Conservation (phyloP, 305 asterid species). For the Nicotiana rustica region DNA sequence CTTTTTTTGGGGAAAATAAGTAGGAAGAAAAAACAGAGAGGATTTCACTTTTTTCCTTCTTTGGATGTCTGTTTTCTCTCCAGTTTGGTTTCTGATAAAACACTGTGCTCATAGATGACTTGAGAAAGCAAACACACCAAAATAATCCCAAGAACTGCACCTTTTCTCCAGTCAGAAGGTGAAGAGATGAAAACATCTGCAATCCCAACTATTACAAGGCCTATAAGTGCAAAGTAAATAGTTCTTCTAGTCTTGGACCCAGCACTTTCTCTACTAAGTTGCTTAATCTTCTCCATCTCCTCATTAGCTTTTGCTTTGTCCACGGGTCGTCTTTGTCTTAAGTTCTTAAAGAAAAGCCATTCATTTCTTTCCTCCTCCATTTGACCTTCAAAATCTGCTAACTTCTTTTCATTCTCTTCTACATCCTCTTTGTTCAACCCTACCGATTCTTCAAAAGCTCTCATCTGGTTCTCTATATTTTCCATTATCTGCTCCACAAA, state of each 20-base stretch:
- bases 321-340: slow-evolving; percentile 52
- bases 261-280: slow-evolving; percentile 53
- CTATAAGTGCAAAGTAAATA: slow-evolving; percentile 69
- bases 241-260: slow-evolving; percentile 69
- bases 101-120: slow-evolving; percentile 72
- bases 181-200: slow-evolving; percentile 63
- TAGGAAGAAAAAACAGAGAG: background rate
- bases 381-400: slow-evolving; percentile 71
- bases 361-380: slow-evolving; percentile 73
- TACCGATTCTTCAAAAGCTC: slow-evolving; percentile 80
- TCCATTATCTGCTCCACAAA: slow-evolving; percentile 80
- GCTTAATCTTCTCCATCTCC: slow-evolving; percentile 67
- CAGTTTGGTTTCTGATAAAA: slow-evolving; percentile 52
- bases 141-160: slow-evolving; percentile 71
- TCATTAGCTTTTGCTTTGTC: slow-evolving; percentile 68
- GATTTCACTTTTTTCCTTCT: slow-evolving; percentile 43
- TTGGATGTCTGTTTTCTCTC: slow-evolving; percentile 47
- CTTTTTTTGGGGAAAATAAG: no score
- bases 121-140: slow-evolving; percentile 84
- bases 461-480: slow-evolving; percentile 80
- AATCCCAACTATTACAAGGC: slow-evolving; percentile 70
- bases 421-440: slow-evolving; percentile 78
- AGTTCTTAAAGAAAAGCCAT: slow-evolving; percentile 82
- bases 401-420: slow-evolving; percentile 66
- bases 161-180: slow-evolving; percentile 66